Base-by-base conservation (phyloP, 2,329 filamentous ascomycete genomes). In the Colletotrichum plurivorum region DNA sequence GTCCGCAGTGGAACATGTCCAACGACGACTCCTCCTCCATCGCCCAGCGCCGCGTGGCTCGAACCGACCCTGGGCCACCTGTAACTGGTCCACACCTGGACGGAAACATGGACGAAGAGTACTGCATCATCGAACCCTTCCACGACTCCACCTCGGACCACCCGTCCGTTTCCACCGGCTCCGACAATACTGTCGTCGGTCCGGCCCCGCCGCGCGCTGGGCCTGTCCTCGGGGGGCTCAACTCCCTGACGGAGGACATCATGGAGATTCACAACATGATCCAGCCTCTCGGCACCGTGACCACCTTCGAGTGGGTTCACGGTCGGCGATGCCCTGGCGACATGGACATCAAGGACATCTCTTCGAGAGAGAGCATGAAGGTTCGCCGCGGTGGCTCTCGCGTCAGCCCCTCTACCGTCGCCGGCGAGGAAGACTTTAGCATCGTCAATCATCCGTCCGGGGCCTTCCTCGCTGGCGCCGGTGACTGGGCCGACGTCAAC, bases 301-400 rank as follows among this genome's bases (percentile, higher is more conserved):
- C 36, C 51, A 67, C 45, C 1, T 67, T 67, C 52, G 62, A 61
- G 12, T 69, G 67, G 67, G 18, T 69, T 9, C 53, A 53, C 48
- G 63, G 63, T 16, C 62, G 63, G 2, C 22, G 31, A 12, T 69
- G 55, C 36, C 62, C 55, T 15, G 67, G 67, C 8, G 62, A 64
- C 9, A 46, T 67, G 20, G 63, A 67, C 36, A 22, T 56, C 55
- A 69, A 61, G 43, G 62, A 69, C 22, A 57, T 41, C 13, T 66
- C 67, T 15, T 67, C 67, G 36, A 60, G 43, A n/a, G 67, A 67
- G 22, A 69, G 67, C 51, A 61, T 67, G 41, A 60, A 52, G 52
- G 62, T 67, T 43, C 62, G 56, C 25, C 41, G 53, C 18, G 48
- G 27, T 25, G 49, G 20, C 43, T 69, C 67, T n/a, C 51, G 36